Evolutionary conservation across 2,329 filamentous ascomycete species (phyloP).

Genomic region (Beauveria varroae): DNA sequence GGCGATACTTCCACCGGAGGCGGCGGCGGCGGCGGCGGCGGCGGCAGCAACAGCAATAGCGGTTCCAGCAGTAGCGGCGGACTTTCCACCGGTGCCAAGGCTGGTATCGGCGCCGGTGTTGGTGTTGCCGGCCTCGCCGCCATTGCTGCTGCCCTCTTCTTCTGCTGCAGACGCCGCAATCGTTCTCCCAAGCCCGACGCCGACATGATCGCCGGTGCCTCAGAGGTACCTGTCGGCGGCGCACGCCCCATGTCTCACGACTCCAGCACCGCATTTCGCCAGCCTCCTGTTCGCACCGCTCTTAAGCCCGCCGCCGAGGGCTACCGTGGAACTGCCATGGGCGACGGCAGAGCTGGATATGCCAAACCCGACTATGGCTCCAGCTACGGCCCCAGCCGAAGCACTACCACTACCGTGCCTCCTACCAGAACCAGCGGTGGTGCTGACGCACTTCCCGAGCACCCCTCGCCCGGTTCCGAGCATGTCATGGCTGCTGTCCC

Average conservation of each 20-base stretch:
- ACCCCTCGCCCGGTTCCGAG: constrained; percentile 19
- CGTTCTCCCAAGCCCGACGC: constrained; percentile 24
- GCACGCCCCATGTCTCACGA: constrained; percentile 25
- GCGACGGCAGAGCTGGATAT: constrained; percentile 31
- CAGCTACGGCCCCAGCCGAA: constrained; percentile 19
- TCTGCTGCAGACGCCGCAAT: constrained; percentile 24
- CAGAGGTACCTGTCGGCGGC: constrained; percentile 34
- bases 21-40: constrained; percentile 12
- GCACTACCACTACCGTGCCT: constrained; percentile 11
- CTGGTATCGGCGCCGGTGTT: constrained; percentile 34
- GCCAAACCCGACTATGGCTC: constrained; percentile 31
- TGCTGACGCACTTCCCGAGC: constrained; percentile 18
- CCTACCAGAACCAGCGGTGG: constrained; percentile 8
- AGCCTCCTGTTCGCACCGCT: constrained; percentile 20
- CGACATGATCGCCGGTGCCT: constrained; percentile 34
- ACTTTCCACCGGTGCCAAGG: constrained; percentile 35
- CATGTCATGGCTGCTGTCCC: constrained; percentile 12
- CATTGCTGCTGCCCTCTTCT: constrained; percentile 22
- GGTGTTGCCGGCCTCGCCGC: constrained; percentile 29
- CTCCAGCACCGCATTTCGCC: constrained; percentile 18
- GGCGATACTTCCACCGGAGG: not conserved
- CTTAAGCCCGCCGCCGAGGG: constrained; percentile 23
- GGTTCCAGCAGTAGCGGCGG: constrained; percentile 17
- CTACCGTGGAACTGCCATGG: constrained; percentile 32
- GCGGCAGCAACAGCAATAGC: constrained; percentile 12